A percentile compares a stretch with the other conserved stretches of the same genome.
Conservation (phyloP, 2,329 filamentous ascomycete species). For the Epicoccum nigrum region DNA sequence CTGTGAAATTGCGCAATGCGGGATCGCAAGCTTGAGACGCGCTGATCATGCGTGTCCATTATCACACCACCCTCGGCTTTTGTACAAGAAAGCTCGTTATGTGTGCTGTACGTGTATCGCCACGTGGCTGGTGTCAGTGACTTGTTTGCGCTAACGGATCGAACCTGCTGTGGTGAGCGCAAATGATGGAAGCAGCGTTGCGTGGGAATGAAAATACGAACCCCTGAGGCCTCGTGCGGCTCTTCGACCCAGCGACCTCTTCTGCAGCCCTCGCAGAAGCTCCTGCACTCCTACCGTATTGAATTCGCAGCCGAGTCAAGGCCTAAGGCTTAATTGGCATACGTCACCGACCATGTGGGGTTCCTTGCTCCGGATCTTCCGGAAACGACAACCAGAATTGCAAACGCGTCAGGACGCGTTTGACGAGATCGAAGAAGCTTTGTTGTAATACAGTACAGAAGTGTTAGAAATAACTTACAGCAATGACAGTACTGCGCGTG, state of each 20-base stretch:
- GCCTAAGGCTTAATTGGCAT: slow-evolving; percentile 11
- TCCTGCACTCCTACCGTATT: neutral
- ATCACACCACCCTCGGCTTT: neutral
- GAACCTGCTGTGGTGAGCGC: neutral
- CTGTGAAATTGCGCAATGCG: slow-evolving; percentile 35
- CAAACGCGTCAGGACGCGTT: slow-evolving; percentile 3
- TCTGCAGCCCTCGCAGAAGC: neutral
- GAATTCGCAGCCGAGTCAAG: neutral
- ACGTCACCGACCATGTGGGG: slow-evolving; percentile 29
- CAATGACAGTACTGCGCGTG: neutral
- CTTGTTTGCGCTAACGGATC: slow-evolving; percentile 1
- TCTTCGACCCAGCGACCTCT: neutral
- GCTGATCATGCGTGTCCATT: slow-evolving; percentile 18
- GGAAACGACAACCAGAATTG: slow-evolving; percentile 7
- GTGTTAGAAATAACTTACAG: neutral
- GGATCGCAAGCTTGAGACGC: slow-evolving; percentile 30
- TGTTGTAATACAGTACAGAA: neutral
- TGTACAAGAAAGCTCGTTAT: no score
- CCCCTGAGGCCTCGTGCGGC: neutral
- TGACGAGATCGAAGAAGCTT: neutral
- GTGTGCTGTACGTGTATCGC: no score
- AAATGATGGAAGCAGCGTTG: neutral
- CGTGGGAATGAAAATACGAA: neutral
- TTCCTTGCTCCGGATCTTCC: slow-evolving; percentile 29
- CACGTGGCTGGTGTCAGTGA: slow-evolving; percentile 2